Base-by-base conservation (phyloP, 2,329 filamentous ascomycete species). In the Trichoderma sp. region DNA sequence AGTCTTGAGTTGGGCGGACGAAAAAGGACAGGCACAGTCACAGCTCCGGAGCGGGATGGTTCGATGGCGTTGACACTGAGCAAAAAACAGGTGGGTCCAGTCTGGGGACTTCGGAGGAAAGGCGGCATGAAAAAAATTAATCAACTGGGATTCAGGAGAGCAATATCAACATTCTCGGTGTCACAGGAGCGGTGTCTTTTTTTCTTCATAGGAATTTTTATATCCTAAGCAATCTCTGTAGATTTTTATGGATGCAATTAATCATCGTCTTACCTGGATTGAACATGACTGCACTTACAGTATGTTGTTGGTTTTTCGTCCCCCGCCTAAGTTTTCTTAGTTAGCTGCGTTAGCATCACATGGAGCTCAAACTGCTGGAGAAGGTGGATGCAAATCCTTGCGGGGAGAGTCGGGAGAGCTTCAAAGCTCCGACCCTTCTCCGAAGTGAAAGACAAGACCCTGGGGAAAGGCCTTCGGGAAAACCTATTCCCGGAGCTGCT, bases 61-160 rank as follows among this genome's bases (percentile, higher is more conserved):
- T 69, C 67, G 67, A 69, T 52, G 10, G 53, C 31, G 65, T 57
- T 55, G 43, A 47, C 64, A 31, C 35, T 64, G 60, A 47, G 60
- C 53, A 69, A 67, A 70, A 67, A 43, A 43, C 62, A 55, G 63
- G 68, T 70, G 68, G 68, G 67, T 27, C 60, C 33, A 47, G 64
- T 55, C 60, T 67, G 59, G 64, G 40, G 56, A 60, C 35, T 24
- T 61, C 43, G 33, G 57, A 61, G 43, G 16, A 35, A 59, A 29
- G 37, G 47, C 47, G 47, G 60, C 40, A 49, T 43, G 37, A 60
- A 27, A 56, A 56, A 52, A 35, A 53, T 55, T 53, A 21, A 24
- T 33, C 24, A 61, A 13, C n/a, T 43, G 35, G 24, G 35, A 11
- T 24, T 29, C 8, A n/a, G n/a, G 40, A 43, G 40, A 43, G 40